Evolutionary conservation across 2,329 filamentous ascomycete species (phyloP).

Genomic region (Stachybotrys elegans): DNA sequence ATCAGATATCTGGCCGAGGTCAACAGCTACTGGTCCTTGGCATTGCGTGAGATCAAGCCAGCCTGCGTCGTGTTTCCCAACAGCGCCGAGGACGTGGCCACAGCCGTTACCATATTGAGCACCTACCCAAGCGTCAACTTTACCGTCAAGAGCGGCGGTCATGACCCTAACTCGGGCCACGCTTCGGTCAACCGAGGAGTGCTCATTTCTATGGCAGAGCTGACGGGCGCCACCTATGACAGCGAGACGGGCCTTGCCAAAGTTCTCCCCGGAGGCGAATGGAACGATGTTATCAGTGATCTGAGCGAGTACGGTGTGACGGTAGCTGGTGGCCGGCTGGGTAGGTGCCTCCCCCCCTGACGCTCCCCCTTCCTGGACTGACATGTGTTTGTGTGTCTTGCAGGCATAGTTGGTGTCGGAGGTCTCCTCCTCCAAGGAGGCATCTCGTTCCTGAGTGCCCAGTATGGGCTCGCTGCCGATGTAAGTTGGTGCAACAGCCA

Average conservation of each 20-base stretch:
- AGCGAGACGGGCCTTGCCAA: conserved; percentile 24
- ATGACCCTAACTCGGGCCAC: conserved; percentile 29
- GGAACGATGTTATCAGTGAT: conserved; percentile 30
- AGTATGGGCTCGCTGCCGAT: conserved; percentile 21
- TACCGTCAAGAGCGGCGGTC: conserved; percentile 32
- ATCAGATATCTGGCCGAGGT: conserved; percentile 1
- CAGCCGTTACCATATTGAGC: conserved; percentile 24
- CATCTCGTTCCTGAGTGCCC: conserved; percentile 21
- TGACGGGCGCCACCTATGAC: conserved; percentile 28
- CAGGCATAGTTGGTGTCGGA: conserved; percentile 21
- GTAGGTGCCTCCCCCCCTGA: conserved; percentile 4
- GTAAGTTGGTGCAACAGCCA: conserved; percentile 16
- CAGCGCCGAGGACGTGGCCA: conserved; percentile 24
- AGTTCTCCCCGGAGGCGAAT: conserved; percentile 32
- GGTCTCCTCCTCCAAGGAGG: conserved; percentile 22
- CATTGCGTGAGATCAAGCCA: conserved; percentile 23
- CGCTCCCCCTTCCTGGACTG: not conserved
- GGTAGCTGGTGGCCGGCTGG: conserved; percentile 23
- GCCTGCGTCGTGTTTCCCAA: conserved; percentile 30
- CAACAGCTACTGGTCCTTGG: conserved; percentile 26
- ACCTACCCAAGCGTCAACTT: conserved; percentile 24
- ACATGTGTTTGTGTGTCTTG: not conserved
- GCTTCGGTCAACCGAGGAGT: conserved; percentile 29
- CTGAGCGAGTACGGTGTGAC: conserved; percentile 27
- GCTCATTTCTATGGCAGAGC: conserved; percentile 27